Conservation (phyloP, 768 basidiomycete species). For the Lactarius pseudohatsudake region DNA sequence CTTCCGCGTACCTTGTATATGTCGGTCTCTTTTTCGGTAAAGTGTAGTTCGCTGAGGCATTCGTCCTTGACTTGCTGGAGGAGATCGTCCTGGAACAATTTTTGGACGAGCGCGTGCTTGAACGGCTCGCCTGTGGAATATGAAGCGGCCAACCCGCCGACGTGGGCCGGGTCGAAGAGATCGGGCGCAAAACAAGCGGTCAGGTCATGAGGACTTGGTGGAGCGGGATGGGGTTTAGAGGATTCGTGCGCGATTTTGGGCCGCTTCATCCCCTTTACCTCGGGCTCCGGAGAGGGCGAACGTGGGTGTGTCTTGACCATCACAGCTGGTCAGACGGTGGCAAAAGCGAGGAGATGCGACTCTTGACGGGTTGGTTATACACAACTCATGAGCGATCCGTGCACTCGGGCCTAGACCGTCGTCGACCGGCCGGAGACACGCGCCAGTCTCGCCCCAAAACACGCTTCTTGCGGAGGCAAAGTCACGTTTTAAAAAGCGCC, state of each 20-base stretch:
- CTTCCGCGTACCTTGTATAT: constrained; percentile 79
- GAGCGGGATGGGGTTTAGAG: constrained; percentile 16
- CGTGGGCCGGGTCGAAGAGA: constrained; percentile 57
- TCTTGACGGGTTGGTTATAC: background rate
- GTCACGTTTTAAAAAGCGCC: background rate
- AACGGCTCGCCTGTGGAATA: constrained; percentile 70
- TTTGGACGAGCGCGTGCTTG: constrained; percentile 78
- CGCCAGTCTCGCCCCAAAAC: background rate
- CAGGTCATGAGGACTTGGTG: constrained; percentile 31
- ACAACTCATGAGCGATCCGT: background rate
- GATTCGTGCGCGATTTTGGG: constrained; percentile 41
- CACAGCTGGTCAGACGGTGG: background rate
- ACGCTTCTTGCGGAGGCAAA: background rate
- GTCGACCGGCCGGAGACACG: background rate
- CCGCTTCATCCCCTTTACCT: constrained; percentile 39
- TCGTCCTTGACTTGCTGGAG: constrained; percentile 82
- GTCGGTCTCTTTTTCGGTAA: constrained; percentile 95
- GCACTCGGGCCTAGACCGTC: constrained; percentile 20
- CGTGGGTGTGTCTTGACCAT: constrained; percentile 52
- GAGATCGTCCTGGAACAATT: constrained; percentile 82
- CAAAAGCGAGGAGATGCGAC: background rate
- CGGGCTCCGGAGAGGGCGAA: constrained; percentile 42
- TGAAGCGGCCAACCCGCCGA: constrained; percentile 51
- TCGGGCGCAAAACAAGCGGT: constrained; percentile 47
- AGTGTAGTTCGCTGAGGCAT: constrained; percentile 72